Conservation (phyloP, 257 asterid genomes). For the Solanum chaucha region DNA sequence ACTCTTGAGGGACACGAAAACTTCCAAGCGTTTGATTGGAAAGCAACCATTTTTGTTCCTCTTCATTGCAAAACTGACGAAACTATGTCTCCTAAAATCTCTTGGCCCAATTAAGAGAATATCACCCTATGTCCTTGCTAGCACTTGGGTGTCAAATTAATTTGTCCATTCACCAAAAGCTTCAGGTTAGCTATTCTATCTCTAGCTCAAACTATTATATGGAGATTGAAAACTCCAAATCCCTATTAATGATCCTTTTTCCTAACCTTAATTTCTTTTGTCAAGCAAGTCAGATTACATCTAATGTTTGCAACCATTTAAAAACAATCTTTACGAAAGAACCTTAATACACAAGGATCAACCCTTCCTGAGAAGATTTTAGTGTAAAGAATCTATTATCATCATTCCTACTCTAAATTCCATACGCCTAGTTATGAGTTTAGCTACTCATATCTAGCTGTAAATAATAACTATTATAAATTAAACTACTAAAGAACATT, state of each 20-base stretch:
- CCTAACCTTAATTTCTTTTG: not conserved
- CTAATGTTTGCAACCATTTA: not conserved
- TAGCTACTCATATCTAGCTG: not conserved
- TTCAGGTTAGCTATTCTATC: not conserved
- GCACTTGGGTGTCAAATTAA: too few relatives aligned
- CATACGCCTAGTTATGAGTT: not conserved
- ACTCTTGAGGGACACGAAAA: too few relatives aligned
- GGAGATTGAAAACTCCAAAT: not conserved
- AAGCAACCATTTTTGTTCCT: not conserved
- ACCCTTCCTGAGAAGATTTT: not conserved
- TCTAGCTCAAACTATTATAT: not conserved
- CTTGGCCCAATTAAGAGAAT: not conserved
- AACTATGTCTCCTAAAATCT: not conserved
- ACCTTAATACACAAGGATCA: not conserved
- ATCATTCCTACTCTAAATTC: not conserved
- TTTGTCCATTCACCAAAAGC: not conserved
- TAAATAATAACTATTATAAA: not conserved
- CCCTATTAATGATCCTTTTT: not conserved
- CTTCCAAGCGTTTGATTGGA: too few relatives aligned
- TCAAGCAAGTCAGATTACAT: not conserved
- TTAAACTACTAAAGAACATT: not conserved
- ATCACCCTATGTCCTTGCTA: not conserved
- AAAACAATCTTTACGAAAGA: not conserved
- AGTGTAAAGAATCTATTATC: not conserved
- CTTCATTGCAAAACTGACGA: not conserved